phyloP scores from a whole-genome alignment of 1,284 basidiomycete genomes.

The Marasmius tenuissimus region DNA sequence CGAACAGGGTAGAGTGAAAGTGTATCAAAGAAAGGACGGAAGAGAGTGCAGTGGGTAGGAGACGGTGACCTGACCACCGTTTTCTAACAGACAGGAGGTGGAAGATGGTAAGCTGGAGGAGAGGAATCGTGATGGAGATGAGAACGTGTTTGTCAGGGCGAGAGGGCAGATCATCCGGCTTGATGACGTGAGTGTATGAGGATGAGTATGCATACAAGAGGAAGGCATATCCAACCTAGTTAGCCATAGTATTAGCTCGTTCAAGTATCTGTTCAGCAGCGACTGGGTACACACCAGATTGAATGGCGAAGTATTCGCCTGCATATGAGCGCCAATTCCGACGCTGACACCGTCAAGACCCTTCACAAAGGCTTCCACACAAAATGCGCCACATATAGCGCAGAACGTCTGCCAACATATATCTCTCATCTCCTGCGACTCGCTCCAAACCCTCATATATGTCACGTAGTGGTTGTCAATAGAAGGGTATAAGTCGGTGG shows the following conservation, averaged over 20 bases:
- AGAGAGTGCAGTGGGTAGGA: slow-evolving; percentile 63
- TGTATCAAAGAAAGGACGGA: slow-evolving; percentile 60
- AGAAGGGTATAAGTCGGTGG: slow-evolving; percentile 40
- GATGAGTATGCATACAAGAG: slow-evolving; percentile 71
- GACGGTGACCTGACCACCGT: slow-evolving; percentile 57
- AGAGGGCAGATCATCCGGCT: slow-evolving; percentile 44
- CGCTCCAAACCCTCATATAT: slow-evolving; percentile 45
- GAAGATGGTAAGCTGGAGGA: slow-evolving; percentile 65
- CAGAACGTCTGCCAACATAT: slow-evolving; percentile 74
- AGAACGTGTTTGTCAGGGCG: slow-evolving; percentile 70
- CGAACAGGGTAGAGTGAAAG: slow-evolving; percentile 60
- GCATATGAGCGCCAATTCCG: slow-evolving; percentile 38
- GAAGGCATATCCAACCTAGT: slow-evolving; percentile 72
- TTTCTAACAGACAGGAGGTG: slow-evolving; percentile 64
- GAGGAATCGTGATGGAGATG: slow-evolving; percentile 65
- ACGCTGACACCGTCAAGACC: slow-evolving; percentile 57
- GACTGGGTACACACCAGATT: slow-evolving; percentile 47
- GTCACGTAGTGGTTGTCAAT: slow-evolving; percentile 29
- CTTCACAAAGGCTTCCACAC: slow-evolving; percentile 62
- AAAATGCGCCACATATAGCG: slow-evolving; percentile 62
- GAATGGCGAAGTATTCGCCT: slow-evolving; percentile 56
- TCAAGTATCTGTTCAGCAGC: slow-evolving; percentile 1
- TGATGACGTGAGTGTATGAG: slow-evolving; percentile 53
- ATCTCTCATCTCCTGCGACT: slow-evolving; percentile 53
- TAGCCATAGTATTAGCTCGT: background rate